Base-by-base conservation (phyloP, 2,329 filamentous ascomycete species). In the Penicillium glabrum region DNA sequence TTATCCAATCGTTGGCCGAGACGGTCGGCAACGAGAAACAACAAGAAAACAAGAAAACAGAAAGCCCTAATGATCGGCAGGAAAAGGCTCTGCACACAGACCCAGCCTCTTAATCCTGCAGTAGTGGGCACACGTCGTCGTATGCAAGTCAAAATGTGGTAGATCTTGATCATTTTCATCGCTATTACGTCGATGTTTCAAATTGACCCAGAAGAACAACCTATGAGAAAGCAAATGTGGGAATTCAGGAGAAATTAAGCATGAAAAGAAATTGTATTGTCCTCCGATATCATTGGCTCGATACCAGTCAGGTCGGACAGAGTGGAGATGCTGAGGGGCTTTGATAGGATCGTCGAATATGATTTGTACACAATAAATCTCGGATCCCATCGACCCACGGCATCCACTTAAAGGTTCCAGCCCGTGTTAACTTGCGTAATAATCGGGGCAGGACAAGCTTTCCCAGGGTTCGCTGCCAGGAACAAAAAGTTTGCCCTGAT, bases 151-250 rank as follows among this genome's bases (percentile, higher is more conserved):
- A 41, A 41, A 19, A 16, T 19, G 10, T 13, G 19, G 11, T 41
- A 46, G 46, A 48, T 48, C 46, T 37, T 31, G 19, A 35, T 35
- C 33, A 14, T 14, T 35, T 24, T n/a, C 3, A 50, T 11, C 13
- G 8, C 14, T 24, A 29, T 54, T 51, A 51, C 55, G 55, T 54
- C 51, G 54, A 13, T 54, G 46, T 54, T 57, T 57, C 46, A 57
- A 11, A 16, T 19, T 27, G 33, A 26, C 39, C 24, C 8, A 39
- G 21, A 14, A 14, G 35, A 43, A 14, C 8, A 46, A 5, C 47
- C 47, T 50, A 50, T 50, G 21, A 27, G 19, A 50, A 39, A n/a
- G 19, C 19, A 19, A 41, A 21, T 13, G n/a, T 24, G 11, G 14
- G 21, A 24, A 26, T 21, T 29, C n/a, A 16, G 19, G 39, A 50